Base-by-base conservation (phyloP, 1,284 basidiomycete genomes). In the Pascua guehoae region DNA sequence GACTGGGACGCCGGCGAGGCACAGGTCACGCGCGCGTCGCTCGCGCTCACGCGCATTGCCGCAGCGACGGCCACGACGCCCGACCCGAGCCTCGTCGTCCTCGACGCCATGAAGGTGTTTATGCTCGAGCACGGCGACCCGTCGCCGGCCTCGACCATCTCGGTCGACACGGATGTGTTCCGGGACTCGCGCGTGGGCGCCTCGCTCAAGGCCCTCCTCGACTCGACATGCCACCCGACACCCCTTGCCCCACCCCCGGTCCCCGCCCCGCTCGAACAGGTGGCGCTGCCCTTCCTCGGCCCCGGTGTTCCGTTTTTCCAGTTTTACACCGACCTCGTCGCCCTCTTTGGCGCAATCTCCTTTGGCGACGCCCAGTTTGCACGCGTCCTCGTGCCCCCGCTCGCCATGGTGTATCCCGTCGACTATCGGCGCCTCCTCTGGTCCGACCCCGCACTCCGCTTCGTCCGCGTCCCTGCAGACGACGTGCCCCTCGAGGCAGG, bases 241-340 rank as follows among this genome's bases (percentile, higher is more conserved):
- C 24, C 4, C 16, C 41, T 54, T n/a, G 48, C 59, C 37, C 32
- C 53, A 3, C 9, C 52, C 1, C 16, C 38, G 1, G 12, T 42
- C 43, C 16, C 32, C 5, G 51, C 64, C 4, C 72, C 79, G 41
- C 75, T 92, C 43, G 90, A 92, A 67, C 68, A 74, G 8, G 84
- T 83, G 2, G 81, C 88, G 1, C 65, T 70, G 11, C 79, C 80
- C 10, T 88, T 89, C 75, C 83, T 92, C 8, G 86, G 87, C 0
- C 49, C 79, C 2, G 79, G 80, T 1, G 73, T 61, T 1, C 89
- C 91, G 0, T 97, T 96, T 80, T 97, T 87, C 79, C 92, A 96
- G 71, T 89, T 89, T 71, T 98, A 94, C 79, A 89, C 89, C 36
- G 93, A 97, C 73, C 87, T 97, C 64, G 80, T 96, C 50, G 86